These are phyloP conservation scores for Epichloe brachyelytri DNA, from an alignment of 2,329 filamentous ascomycete species.

Conservation along the genomic window DNA sequence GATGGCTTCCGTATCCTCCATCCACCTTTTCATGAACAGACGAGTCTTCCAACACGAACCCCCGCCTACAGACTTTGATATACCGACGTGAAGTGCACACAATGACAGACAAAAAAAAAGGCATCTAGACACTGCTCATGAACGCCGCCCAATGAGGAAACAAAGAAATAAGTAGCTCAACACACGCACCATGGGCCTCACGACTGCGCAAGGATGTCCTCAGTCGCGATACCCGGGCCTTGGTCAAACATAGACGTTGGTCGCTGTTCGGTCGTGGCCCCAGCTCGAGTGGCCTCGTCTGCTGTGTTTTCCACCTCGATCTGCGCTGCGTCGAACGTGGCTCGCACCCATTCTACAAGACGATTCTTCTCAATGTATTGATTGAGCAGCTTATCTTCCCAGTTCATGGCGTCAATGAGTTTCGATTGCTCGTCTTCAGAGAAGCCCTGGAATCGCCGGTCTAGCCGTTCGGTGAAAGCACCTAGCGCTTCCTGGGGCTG, in stretches of 20 bases:
- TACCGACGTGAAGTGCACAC: neutral
- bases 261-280: constrained; percentile 1
- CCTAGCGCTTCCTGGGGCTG: constrained; percentile 42
- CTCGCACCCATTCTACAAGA: constrained; percentile 53
- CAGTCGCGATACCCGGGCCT: neutral
- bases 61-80: neutral
- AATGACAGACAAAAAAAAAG: neutral
- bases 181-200: neutral
- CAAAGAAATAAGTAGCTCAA: neutral
- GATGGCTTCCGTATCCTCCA: neutral
- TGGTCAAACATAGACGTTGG: neutral
- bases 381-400: constrained; percentile 55
- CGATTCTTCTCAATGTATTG: constrained; percentile 54
- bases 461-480: constrained; percentile 48
- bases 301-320: constrained; percentile 18
- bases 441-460: constrained; percentile 45
- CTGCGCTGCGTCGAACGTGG: constrained; percentile 25
- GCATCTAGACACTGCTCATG: neutral
- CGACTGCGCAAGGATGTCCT: neutral
- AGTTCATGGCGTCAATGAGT: constrained; percentile 57
- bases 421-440: constrained; percentile 52
- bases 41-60: neutral
- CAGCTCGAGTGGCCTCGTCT: constrained; percentile 18
- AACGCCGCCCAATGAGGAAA: neutral
- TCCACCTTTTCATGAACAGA: neutral